Evolutionary conservation across 1,284 basidiomycete genomes (phyloP), one percentile per base, ranked within the genome.

Genomic region (Mycena citricolor): DNA sequence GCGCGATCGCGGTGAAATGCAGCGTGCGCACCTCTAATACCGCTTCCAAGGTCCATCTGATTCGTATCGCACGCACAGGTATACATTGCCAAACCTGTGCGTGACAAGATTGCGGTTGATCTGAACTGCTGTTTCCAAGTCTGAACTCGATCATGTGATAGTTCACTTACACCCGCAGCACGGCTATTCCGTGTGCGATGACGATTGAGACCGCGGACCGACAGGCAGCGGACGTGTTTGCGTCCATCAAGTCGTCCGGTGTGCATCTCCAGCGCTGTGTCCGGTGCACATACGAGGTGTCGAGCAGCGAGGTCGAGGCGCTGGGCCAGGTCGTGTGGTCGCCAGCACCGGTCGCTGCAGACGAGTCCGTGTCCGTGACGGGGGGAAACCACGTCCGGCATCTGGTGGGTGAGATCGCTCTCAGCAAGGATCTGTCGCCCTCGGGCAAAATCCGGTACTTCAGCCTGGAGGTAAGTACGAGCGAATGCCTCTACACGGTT

Each of bases 291-390:
- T 45, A 44, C 17, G 31, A 16, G 3, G 36, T 31, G n/a, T 16
- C 29, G 6, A 14, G 35, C 1, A 41, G 6, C 17, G 10, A 39
- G 2, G 19, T 48, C 29, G 31, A 13, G n/a, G 26, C 34, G 2
- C 42, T 35, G 19, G 50, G 46, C 19, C 42, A 52, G 31, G 50
- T 46, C 4, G 32, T 29, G 8, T 52, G 50, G 50, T 49, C 45
- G 44, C 49, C 46, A 2, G 42, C 50, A n/a, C 5, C 35, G 12
- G 42, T 44, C 21, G 39, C 21, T 14, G 8, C 32, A 8, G n/a
- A n/a, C n/a, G n/a, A n/a, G n/a, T n/a, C n/a, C n/a, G n/a, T n/a
- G n/a, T n/a, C n/a, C n/a, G 11, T 14, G n/a, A 10, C 23, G 2
- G 16, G 17, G 8, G 37, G 32, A n/a, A 4, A 35, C 17, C 8